A percentile compares a stretch with the other conserved stretches of the same genome.
Conservation (phyloP, 371 early-diverging fungal genomes). For the Globomyces sp. region DNA sequence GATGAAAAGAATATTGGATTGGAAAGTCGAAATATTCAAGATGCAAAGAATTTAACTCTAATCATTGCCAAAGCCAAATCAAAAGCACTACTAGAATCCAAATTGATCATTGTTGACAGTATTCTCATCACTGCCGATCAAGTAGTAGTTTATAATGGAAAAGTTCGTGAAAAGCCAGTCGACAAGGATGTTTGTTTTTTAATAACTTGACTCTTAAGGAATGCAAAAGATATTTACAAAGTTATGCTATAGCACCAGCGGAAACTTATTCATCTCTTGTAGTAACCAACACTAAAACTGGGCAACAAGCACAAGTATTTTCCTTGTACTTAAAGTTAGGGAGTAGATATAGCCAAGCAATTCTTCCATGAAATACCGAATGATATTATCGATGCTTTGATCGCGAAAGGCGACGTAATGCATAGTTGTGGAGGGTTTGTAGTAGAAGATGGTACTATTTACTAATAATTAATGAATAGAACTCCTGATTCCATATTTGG, state of each 20-base stretch:
- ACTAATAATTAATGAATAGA: conserved; percentile 15
- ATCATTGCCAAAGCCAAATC: conserved; percentile 3
- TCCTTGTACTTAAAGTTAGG: conserved; percentile 10
- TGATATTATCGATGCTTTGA: conserved; percentile 33
- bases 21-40: conserved; percentile 10
- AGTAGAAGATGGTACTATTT: conserved; percentile 38
- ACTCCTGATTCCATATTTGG: conserved; percentile 35
- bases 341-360: conserved; percentile 45
- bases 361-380: conserved; percentile 37
- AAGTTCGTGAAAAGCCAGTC: conserved; percentile 48
- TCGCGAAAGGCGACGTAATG: conserved; percentile 45
- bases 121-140: conserved; percentile 36
- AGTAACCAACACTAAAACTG: conserved; percentile 39
- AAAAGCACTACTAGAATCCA: conserved; percentile 3
- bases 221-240: conserved; percentile 34
- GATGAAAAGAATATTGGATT: conserved; percentile 41
- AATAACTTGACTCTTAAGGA: conserved; percentile 21
- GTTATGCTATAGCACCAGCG: conserved; percentile 35
- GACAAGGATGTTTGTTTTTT: conserved; percentile 19
- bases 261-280: conserved; percentile 41
- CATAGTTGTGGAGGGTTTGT: conserved; percentile 49
- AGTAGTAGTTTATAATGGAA: conserved; percentile 41
- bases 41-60: neutral
- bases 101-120: neutral
- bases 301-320: conserved; percentile 26